Percentiles rank a stretch among this genome's conserved stretches.
Conservation (phyloP, 2,329 filamentous ascomycete species). For the Fusarium acutatum region DNA sequence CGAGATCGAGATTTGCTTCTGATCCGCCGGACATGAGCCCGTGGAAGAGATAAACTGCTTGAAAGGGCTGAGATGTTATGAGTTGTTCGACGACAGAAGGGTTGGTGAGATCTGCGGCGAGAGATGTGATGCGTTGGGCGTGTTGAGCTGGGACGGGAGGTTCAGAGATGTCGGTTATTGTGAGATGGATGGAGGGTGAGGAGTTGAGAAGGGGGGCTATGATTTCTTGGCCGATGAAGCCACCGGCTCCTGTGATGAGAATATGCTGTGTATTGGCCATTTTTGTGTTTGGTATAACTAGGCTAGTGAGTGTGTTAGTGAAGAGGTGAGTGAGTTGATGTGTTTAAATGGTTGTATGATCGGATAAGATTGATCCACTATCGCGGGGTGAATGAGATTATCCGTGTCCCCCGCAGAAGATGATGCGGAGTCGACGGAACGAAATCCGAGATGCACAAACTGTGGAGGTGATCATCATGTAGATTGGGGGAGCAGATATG, state of each 20-base stretch:
- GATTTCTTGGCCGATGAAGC: conserved; percentile 71
- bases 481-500: not conserved
- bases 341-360: not conserved
- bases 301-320: not conserved
- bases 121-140: conserved; percentile 37
- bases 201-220: conserved; percentile 62
- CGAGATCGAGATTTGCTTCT: conserved; percentile 64
- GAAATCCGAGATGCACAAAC: conserved; percentile 22
- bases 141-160: conserved; percentile 58
- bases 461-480: not conserved
- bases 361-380: conserved; percentile 27
- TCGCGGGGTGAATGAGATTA: conserved; percentile 21
- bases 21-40: conserved; percentile 71
- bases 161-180: conserved; percentile 64
- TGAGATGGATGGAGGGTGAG: conserved; percentile 51
- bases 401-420: conserved; percentile 24
- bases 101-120: conserved; percentile 40
- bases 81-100: conserved; percentile 37
- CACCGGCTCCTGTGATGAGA: conserved; percentile 70
- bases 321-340: not conserved
- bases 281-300: not conserved
- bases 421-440: conserved; percentile 30
- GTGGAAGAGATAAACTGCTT: conserved; percentile 66
- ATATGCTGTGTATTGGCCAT: conserved; percentile 46
- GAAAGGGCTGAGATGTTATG: conserved; percentile 44